Conservation (phyloP, 2,329 filamentous ascomycete species). For the Colletotrichum salicis region DNA sequence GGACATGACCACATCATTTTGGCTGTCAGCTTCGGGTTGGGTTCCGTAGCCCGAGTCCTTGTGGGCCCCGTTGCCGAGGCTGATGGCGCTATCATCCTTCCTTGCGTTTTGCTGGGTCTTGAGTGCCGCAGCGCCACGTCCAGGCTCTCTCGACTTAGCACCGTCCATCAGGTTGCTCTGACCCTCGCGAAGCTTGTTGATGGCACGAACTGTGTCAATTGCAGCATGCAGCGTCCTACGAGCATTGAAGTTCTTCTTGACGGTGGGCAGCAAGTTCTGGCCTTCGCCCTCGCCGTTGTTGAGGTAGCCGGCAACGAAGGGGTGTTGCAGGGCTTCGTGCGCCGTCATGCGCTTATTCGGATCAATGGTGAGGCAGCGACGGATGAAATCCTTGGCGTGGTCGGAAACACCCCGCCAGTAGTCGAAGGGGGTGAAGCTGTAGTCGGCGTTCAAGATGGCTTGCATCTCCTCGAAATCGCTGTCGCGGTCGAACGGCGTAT, state of each 20-base stretch:
- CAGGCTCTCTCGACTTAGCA: constrained; percentile 61
- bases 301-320: constrained; percentile 69
- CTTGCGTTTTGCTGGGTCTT: constrained; percentile 42
- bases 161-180: constrained; percentile 72
- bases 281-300: constrained; percentile 58
- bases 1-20: constrained; percentile 60
- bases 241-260: constrained; percentile 81
- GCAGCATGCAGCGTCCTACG: constrained; percentile 75
- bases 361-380: constrained; percentile 90
- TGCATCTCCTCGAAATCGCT: constrained; percentile 99
- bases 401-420: constrained; percentile 96
- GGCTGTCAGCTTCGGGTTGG: constrained; percentile 45
- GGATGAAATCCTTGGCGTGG: constrained; percentile 90
- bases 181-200: constrained; percentile 76
- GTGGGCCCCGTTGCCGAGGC: constrained; percentile 44
- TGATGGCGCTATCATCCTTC: constrained; percentile 60
- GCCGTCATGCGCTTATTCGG: constrained; percentile 89
- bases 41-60: constrained; percentile 64
- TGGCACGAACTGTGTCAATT: constrained; percentile 76
- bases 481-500: constrained; percentile 97
- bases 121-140: constrained; percentile 44
- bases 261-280: constrained; percentile 73
- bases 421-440: constrained; percentile 91
- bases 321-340: constrained; percentile 77
- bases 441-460: constrained; percentile 95